Base-by-base conservation (phyloP, 2,329 filamentous ascomycete species). In the Clonostachys sp. region DNA sequence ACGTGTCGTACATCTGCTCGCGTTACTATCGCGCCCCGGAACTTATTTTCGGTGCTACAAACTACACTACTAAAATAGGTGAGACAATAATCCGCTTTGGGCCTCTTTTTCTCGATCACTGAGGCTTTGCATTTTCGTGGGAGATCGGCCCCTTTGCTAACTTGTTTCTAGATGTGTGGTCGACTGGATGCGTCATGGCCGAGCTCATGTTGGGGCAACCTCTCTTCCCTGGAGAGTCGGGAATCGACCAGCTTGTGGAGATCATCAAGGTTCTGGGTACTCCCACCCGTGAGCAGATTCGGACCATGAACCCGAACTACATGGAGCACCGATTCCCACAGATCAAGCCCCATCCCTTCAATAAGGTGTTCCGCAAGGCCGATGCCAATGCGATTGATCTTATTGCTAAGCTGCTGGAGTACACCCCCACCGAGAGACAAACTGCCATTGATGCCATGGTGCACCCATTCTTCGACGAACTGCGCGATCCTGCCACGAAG, bases 301-400 rank as follows among this genome's bases (percentile, higher is more conserved):
- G 94, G 58, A 99, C 94, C 55, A 99, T 99, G 94, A 99, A 99
- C 71, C 94, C 94, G 50, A 99, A 99, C 72, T 99, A 99, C 72
- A 99, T 99, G 94, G 94, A 99, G 74, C 94, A 99, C 76, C 97
- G 97, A 75, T 99, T 99, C 72, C 94, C 94, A 43, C 94, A 99
- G 71, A 99, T 99, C 76, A 99, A 99, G 77, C 94, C 94, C 49
- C 94, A 99, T 64, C 94, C 94, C 30, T 99, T 99, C 78, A 95
- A 88, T 74, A 97, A 97, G 81, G 94, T 99, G 48, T 97, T 99
- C 81, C 86, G 94, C 58, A 96, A 95, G 80, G 94, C 94, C 48
- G 90, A 96, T 57, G 80, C 84, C 34, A 91, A 90, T 61, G 92
- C 94, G 38, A 95, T 99, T 61, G 91, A 97, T 62, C 76, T 99